Percentiles rank a stretch among this genome's conserved stretches.
Conservation (phyloP, 805 yeast genomes). For the Tetrapisispora fleetii region DNA sequence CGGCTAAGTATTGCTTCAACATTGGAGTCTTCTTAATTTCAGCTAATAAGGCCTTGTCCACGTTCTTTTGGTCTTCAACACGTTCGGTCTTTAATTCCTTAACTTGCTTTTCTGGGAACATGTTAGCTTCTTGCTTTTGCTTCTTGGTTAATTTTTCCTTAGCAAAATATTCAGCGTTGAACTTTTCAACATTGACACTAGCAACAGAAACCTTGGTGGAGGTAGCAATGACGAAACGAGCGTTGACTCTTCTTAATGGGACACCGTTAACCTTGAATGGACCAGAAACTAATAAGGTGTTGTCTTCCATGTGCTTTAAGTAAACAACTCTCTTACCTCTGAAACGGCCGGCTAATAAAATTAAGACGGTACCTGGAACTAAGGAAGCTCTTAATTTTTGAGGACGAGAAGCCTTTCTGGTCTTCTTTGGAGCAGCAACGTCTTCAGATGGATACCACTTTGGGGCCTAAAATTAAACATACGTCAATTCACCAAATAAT, state of each 20-base stretch:
- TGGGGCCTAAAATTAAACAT: constrained; percentile 44
- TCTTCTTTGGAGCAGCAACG: constrained; percentile 75
- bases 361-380: constrained; percentile 96
- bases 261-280: constrained; percentile 99
- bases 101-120: constrained; percentile 71
- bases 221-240: constrained; percentile 98
- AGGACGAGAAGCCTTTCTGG: constrained; percentile 88
- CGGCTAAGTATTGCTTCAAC: constrained; percentile 90
- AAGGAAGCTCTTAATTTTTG: constrained; percentile 91
- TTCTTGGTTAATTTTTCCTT: constrained; percentile 81
- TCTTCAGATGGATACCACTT: constrained; percentile 93
- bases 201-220: constrained; percentile 81
- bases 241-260: constrained; percentile 97
- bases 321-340: constrained; percentile 99
- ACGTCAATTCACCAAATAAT: background rate
- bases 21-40: constrained; percentile 96
- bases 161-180: constrained; percentile 91
- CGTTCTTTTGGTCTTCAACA: constrained; percentile 91
- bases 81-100: constrained; percentile 90
- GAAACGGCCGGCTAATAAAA: constrained; percentile 97
- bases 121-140: constrained; percentile 83
- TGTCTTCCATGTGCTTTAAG: constrained; percentile 94
- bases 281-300: constrained; percentile 94
- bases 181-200: constrained; percentile 78
- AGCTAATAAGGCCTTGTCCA: constrained; percentile 84